Base-by-base conservation (phyloP, 2,329 filamentous ascomycete genomes). In the Venturiaceae sp. region DNA sequence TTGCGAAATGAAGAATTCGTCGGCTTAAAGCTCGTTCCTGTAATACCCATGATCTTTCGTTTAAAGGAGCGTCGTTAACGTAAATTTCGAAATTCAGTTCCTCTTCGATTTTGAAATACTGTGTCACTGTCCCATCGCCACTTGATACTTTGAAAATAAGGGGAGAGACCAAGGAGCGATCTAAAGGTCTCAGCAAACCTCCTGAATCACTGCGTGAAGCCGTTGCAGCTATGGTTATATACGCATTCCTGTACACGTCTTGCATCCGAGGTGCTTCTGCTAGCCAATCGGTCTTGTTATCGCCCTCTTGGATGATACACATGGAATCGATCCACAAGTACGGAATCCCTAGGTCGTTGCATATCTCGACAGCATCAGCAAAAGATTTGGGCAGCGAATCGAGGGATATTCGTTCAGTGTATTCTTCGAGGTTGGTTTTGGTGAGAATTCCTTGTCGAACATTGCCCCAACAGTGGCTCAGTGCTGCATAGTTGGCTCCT, bases 391-490 rank as follows among this genome's bases (percentile, higher is more conserved):
- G 19, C 16, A 59, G 28, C 13, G 34, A 6, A 13, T 46, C 21
- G 8, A 41, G 7, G 6, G 34, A 11, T 28, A 60, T 50, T 6
- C 14, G 34, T 11, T 57, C 14, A 2, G 5, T 52, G 3, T 30
- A 21, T 8, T 16, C 28, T 16, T 23, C 11, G 14, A 56, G 5
- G 16, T 3, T 57, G 2, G 21, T 7, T 30, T 56, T 44, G 19
- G 52, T 47, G 21, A 57, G 52, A 23, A 57, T 59, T 28, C 44
- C 16, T 5, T 30, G 21, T 13, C 34, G 53, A 13, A 46, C 53
- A n/a, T 26, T 53, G 32, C 58, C 58, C 58, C 58, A 59, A 30
- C 58, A 59, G 23, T 59, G 57, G 36, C 52, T 56, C n/a, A 59
- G 30, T n/a, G 58, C 53, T 33, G 52, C 53, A 41, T 44, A 59